These are phyloP conservation scores for Alternaria ethzedia DNA, from an alignment of 2,329 filamentous ascomycete species.

Conservation along the genomic window DNA sequence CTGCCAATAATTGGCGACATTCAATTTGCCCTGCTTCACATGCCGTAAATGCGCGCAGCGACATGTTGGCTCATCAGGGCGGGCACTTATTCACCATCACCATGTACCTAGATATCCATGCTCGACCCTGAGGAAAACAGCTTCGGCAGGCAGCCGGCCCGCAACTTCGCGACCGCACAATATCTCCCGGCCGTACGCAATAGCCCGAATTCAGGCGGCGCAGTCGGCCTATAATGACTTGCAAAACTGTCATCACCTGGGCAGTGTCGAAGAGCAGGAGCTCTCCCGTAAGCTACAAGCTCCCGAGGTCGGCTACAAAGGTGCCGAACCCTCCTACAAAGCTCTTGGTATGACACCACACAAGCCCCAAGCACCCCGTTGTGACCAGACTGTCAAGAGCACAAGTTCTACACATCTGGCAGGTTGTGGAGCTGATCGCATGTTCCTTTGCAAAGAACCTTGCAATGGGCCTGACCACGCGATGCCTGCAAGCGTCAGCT, in stretches of 20 bases:
- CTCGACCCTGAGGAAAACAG: background rate
- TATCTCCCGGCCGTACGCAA: background rate
- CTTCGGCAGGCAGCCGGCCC: slow-evolving; percentile 2
- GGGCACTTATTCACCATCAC: slow-evolving; percentile 5
- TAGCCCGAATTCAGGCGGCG: background rate
- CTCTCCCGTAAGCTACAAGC: background rate
- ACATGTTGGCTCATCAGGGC: background rate
- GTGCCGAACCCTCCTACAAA: background rate
- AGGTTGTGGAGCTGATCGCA: background rate
- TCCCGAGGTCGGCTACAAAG: background rate
- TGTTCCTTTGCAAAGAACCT: background rate
- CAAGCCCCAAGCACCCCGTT: background rate
- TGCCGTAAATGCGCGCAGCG: background rate
- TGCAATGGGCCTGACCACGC: slow-evolving; percentile 13
- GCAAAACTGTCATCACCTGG: background rate
- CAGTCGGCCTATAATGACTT: background rate
- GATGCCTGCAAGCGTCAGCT: slow-evolving; percentile 6
- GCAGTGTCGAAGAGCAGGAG: background rate
- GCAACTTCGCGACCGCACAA: background rate
- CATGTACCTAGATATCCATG: background rate
- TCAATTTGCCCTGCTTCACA: background rate
- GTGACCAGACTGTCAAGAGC: background rate
- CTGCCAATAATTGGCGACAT: background rate
- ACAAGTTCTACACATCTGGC: background rate
- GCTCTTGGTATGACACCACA: slow-evolving; percentile 6